Conservation (phyloP, 2,329 filamentous ascomycete species). For the Microdochium paspali region DNA sequence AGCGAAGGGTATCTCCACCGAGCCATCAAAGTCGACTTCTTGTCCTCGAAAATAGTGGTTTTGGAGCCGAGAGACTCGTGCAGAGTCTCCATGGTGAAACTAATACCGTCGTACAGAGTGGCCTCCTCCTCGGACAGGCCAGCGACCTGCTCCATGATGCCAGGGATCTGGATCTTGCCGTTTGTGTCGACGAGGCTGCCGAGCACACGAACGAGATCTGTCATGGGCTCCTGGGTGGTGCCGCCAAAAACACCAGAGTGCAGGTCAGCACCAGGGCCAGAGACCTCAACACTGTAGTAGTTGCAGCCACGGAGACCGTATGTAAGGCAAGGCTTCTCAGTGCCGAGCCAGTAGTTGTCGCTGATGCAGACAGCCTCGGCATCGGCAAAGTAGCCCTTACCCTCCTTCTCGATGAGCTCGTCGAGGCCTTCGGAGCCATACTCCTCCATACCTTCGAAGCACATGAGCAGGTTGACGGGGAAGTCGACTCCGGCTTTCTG, state of each 20-base stretch:
- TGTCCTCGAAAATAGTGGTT: conserved; percentile 79
- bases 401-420: conserved; percentile 85
- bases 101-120: conserved; percentile 77
- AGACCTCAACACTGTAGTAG: conserved; percentile 91
- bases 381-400: conserved; percentile 90
- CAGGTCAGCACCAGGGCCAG: conserved; percentile 84
- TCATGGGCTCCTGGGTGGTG: conserved; percentile 97
- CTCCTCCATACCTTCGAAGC: conserved; percentile 99
- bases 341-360: conserved; percentile 99
- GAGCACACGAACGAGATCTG: conserved; percentile 77
- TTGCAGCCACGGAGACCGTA: conserved; percentile 96
- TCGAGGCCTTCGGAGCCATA: conserved; percentile 95
- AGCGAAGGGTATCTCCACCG: conserved; percentile 93
- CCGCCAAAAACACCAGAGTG: conserved; percentile 97
- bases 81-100: conserved; percentile 93
- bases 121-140: conserved; percentile 81
- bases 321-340: conserved; percentile 95
- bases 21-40: conserved; percentile 88
- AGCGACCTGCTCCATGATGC: conserved; percentile 87
- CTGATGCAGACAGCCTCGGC: conserved; percentile 96
- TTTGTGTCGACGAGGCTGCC: conserved; percentile 77
- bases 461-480: conserved; percentile 97
- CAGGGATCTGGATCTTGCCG: conserved; percentile 91
- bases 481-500: conserved; percentile 90
- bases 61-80: conserved; percentile 84